Evolutionary conservation across 2,329 filamentous ascomycete species (phyloP), one percentile per base, ranked within the genome.

Genomic region (Phyllosticta ampelicida): DNA sequence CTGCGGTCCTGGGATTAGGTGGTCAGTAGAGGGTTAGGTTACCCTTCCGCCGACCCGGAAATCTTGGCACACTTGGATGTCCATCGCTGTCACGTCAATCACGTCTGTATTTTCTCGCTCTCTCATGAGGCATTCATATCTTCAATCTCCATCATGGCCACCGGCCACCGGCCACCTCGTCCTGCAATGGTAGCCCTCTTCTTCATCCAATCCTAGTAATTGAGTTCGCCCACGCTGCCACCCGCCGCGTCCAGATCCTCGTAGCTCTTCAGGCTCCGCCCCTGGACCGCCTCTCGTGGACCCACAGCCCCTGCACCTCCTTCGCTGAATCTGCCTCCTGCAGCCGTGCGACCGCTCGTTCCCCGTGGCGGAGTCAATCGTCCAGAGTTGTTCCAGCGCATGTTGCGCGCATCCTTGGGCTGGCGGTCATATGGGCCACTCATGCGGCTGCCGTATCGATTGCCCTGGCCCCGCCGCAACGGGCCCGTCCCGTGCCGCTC

Each of bases 191-290:
- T 51, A 56, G 19, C 8, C 53, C 64, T 36, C 30, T 16, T 16
- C 5, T 16, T 16, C 5, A 16, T 70, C 80, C 23, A 26, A 26
- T 26, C 23, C 23, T 26, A 97, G 70, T 97, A 97, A 73, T 97
- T 95, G 67, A 97, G 77, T 75, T 96, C 92, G 26, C 89, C 87
- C 48, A 86, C 84, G 48, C 86, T 89, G 55, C 72, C 71, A 48
- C 73, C 74, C 55, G 75, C 76, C n/a, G 95, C 92, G 75, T 99
- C 94, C 21, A 99, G 78, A 70, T 99, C 94, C 72, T 99, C 95
- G 70, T 99, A 99, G 71, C 90, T 96, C 80, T 95, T 96, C 63
- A 99, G 76, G 61, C 89, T 96, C 59, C 94, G 84, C 5, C 94
- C 94, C 64, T 95, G 89, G 0, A 95, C 90, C 10, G 94, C 92